phyloP scores from a whole-genome alignment of 352 stramenopile genomes.

The Globisporangium megalacanthum region DNA sequence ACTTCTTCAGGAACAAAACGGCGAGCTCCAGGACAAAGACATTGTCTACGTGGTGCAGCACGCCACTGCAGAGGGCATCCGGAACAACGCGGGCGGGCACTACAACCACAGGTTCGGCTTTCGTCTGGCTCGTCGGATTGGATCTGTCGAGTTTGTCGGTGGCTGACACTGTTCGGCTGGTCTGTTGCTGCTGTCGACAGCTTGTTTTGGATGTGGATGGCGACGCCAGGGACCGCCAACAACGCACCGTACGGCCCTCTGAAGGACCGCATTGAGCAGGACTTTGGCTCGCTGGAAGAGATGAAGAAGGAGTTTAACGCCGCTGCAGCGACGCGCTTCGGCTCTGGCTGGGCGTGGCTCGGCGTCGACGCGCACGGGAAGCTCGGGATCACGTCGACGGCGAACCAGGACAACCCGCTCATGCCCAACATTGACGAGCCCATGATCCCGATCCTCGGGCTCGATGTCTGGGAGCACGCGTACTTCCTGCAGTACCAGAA shows the following conservation, averaged over 20 bases:
- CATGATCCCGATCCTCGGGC: conserved; percentile 92
- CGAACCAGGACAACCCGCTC: conserved; percentile 93
- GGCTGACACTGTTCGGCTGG: not conserved
- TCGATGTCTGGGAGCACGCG: conserved; percentile 96
- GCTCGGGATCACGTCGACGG: conserved; percentile 93
- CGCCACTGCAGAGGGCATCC: conserved; percentile 64
- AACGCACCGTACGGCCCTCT: conserved; percentile 74
- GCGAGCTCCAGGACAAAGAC: conserved; percentile 64
- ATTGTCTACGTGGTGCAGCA: conserved; percentile 74
- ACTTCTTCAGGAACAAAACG: conserved; percentile 48
- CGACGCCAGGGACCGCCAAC: conserved; percentile 63
- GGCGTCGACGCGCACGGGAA: conserved; percentile 83
- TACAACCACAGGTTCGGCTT: conserved; percentile 68
- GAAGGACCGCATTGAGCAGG: conserved; percentile 79
- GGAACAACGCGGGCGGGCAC: conserved; percentile 83
- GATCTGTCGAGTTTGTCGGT: too few relatives aligned
- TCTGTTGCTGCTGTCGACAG: conserved; percentile 5
- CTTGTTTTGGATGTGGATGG: conserved; percentile 94
- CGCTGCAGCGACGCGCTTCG: conserved; percentile 82
- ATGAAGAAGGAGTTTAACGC: conserved; percentile 90
- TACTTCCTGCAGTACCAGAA: conserved; percentile 98
- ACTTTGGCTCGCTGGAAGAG: conserved; percentile 89
- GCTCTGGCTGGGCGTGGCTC: conserved; percentile 89
- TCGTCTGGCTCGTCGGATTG: not conserved
- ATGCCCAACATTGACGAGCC: conserved; percentile 71